Base-by-base conservation (phyloP, 2,329 filamentous ascomycete species). In the Incumbomyces delicatus region DNA sequence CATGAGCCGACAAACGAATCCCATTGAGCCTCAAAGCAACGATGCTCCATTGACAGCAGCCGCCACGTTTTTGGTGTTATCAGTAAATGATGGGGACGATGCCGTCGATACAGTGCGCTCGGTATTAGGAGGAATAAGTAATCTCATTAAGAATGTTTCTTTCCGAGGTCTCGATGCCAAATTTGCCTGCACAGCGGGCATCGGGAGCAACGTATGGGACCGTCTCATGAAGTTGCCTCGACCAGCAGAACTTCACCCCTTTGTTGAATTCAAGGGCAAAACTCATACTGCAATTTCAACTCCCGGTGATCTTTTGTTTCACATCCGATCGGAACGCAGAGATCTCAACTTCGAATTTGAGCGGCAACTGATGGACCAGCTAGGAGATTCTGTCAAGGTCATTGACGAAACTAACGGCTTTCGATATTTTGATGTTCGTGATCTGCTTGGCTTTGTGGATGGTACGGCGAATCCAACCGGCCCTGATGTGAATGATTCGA, bases 311-410 rank as follows among this genome's bases (percentile, higher is more conserved):
- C 49, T 80, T 1, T 63, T 80, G 3, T 76, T 80, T 50, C 76
- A 80, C 53, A 78, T 80, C 50, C 72, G 76, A 27, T 67, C 75
- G 0, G 74, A 78, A 41, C 67, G 76, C 1, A 66, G 74, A 12
- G 76, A 79, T 53, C 53, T 80, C 17, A 73, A 70, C 54, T 79
- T 79, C 50, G 76, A 80, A 54, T 75, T 79, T 46, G 76, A 79
- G 61, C 63, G 70, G 29, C 76, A 78, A 52, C 57, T 80, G 10
- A 60, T 78, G 55, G 66, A 71, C 12, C 52, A 57, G 1, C 65
- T 80, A 0, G 72, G 71, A 0, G 67, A 69, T 36, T 50, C 71
- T 0, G 70, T 78, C 10, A 57, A 54, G 0, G 65, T 77, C 1
- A 63, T 70, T 1, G 76, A 80, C 42, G 70, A 71, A 46, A 79